These are phyloP conservation scores for Calamus simplicifolius DNA, from an alignment of 176 grass and related monocot genomes.

Conservation along the genomic window DNA sequence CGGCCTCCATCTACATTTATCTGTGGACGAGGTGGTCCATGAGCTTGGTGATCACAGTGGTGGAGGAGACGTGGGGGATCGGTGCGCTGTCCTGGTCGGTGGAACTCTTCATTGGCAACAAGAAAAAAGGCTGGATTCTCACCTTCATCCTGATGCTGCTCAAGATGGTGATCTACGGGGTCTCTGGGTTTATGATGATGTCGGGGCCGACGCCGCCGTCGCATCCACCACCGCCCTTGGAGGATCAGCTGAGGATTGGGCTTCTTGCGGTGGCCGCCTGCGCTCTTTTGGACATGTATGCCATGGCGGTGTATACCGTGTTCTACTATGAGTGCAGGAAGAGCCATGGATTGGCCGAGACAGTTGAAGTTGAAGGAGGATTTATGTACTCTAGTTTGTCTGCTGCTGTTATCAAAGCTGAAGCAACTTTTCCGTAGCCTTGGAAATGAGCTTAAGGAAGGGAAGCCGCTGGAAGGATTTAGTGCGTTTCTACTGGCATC, in stretches of 20 bases:
- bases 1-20: conserved; percentile 24
- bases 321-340: conserved; percentile 1
- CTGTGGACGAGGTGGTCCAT: conserved; percentile 33
- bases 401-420: no score
- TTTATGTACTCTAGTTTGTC: no score
- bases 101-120: conserved; percentile 38
- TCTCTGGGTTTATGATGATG: conserved; percentile 1
- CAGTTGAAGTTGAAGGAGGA: no score
- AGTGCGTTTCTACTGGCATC: no score
- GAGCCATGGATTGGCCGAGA: background rate
- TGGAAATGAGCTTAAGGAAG: no score
- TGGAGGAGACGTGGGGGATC: conserved; percentile 44
- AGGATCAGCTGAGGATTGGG: background rate
- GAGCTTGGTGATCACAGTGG: conserved; percentile 25
- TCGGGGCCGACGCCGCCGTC: background rate
- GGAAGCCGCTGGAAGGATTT: no score
- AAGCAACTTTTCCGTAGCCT: no score
- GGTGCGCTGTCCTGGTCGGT: conserved; percentile 45
- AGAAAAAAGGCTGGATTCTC: conserved; percentile 16
- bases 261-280: background rate
- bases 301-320: background rate
- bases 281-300: background rate
- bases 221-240: background rate
- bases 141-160: conserved; percentile 27
- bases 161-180: conserved; percentile 12